A percentile compares a stretch with the other conserved stretches of the same genome.
Evolutionary conservation across 2,329 filamentous ascomycete species (phyloP).

Genomic region (Pestalotiopsis sp.): DNA sequence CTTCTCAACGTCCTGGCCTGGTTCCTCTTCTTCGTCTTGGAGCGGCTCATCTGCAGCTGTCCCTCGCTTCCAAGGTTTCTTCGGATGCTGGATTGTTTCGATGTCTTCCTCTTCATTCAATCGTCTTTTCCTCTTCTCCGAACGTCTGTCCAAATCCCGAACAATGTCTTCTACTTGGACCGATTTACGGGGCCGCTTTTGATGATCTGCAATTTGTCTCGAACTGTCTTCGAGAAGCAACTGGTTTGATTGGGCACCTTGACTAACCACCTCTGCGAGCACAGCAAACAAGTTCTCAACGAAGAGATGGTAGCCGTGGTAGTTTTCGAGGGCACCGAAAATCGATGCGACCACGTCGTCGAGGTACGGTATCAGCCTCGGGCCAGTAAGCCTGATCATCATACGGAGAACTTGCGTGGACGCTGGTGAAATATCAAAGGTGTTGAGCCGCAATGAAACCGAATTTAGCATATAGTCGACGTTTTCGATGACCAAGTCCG

Average conservation of each 20-base stretch:
- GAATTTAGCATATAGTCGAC: slow-evolving; percentile 97
- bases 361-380: slow-evolving; percentile 80
- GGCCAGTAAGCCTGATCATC: slow-evolving; percentile 89
- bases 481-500: slow-evolving; percentile 83
- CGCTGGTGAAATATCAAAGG: slow-evolving; percentile 88
- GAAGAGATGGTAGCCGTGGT: slow-evolving; percentile 86
- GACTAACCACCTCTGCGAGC: slow-evolving; percentile 79
- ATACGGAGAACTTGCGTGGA: slow-evolving; percentile 89
- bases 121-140: slow-evolving; percentile 41
- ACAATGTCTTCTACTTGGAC: slow-evolving; percentile 47
- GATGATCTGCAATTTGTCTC: slow-evolving; percentile 41
- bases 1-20: slow-evolving; percentile 43
- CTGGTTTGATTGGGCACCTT: slow-evolving; percentile 67
- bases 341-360: slow-evolving; percentile 91
- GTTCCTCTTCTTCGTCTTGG: slow-evolving; percentile 34
- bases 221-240: slow-evolving; percentile 48
- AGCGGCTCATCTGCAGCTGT: slow-evolving; percentile 29
- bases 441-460: slow-evolving; percentile 84
- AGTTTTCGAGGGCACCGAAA: slow-evolving; percentile 91
- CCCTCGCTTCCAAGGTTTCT: slow-evolving; percentile 36
- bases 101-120: slow-evolving; percentile 35
- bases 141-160: slow-evolving; percentile 66
- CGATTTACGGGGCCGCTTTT: slow-evolving; percentile 36
- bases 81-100: slow-evolving; percentile 35
- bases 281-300: slow-evolving; percentile 86